Evolutionary conservation across 495 filamentous ascomycete genomes (phyloP).

Genomic region (Xylaria scruposa): DNA sequence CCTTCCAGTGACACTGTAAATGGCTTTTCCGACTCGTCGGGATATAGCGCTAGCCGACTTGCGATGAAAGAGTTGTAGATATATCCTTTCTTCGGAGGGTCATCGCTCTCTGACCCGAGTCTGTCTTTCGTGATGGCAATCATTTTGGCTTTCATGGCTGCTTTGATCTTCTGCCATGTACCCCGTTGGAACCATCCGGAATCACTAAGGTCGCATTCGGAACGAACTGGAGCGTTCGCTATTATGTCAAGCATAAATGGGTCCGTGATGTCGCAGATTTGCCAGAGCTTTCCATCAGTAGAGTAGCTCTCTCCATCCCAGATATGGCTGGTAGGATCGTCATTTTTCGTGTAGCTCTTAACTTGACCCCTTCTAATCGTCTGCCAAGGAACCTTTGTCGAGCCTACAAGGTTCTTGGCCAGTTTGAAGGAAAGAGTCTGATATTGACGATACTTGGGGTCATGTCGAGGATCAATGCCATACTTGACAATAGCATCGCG

Average conservation of each 20-base stretch:
- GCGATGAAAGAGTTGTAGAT: conserved; percentile 39
- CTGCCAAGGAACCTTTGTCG: conserved; percentile 55
- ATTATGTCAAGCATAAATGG: conserved; percentile 67
- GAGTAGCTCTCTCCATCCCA: conserved; percentile 77
- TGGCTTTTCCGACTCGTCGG: conserved; percentile 36
- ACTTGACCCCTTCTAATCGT: conserved; percentile 43
- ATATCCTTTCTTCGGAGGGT: conserved; percentile 38
- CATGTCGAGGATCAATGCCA: conserved; percentile 82
- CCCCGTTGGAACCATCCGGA: conserved; percentile 86
- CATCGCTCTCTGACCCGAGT: conserved; percentile 60
- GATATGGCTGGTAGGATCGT: conserved; percentile 64
- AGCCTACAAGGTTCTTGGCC: conserved; percentile 51
- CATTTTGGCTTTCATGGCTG: conserved; percentile 86
- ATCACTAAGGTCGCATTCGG: conserved; percentile 60
- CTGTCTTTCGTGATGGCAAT: conserved; percentile 55
- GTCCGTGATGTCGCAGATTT: conserved; percentile 90
- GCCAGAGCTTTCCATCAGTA: conserved; percentile 85
- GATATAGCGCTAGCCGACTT: conserved; percentile 31
- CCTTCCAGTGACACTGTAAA: conserved; percentile 38
- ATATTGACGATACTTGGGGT: conserved; percentile 76
- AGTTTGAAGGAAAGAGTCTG: conserved; percentile 85
- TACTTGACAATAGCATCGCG: conserved; percentile 83
- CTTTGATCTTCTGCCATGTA: conserved; percentile 77
- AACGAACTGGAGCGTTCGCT: conserved; percentile 50
- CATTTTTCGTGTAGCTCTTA: conserved; percentile 36